Evolutionary conservation across 139 green algal species (phyloP).

Genomic region (Pedinophyceae sp.): DNA sequence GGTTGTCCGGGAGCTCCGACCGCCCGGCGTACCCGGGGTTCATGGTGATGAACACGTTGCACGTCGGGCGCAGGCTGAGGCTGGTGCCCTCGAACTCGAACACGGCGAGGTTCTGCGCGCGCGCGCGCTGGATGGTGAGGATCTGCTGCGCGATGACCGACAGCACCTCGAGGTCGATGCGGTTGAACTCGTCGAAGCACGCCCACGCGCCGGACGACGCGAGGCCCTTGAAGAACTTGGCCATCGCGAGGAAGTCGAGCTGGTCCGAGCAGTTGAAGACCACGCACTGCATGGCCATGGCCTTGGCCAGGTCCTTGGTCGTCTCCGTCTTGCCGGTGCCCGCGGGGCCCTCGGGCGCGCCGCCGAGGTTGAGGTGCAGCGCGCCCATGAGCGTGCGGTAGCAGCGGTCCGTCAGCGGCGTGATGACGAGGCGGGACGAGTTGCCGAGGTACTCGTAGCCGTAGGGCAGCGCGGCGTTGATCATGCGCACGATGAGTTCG

Average conservation of each 20-base stretch:
- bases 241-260: constrained; percentile 65
- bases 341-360: constrained; percentile 48
- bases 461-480: constrained; percentile 46
- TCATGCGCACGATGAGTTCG: constrained; percentile 54
- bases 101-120: constrained; percentile 33
- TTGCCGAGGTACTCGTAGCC: constrained; percentile 72
- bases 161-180: constrained; percentile 62
- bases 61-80: constrained; percentile 42
- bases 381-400: constrained; percentile 69
- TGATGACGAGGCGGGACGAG: constrained; percentile 59
- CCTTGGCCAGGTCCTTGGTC: constrained; percentile 48
- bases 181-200: constrained; percentile 71
- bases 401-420: constrained; percentile 57
- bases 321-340: constrained; percentile 50
- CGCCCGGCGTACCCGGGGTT: constrained; percentile 58
- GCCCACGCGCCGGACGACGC: constrained; percentile 48
- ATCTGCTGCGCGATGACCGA: constrained; percentile 76
- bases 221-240: constrained; percentile 65
- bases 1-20: constrained; percentile 65
- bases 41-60: constrained; percentile 78
- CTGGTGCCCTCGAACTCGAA: constrained; percentile 73
- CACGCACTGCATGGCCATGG: constrained; percentile 68
- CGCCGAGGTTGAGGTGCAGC: constrained; percentile 61
- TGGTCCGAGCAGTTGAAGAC: constrained; percentile 79
- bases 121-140: constrained; percentile 67